phyloP scores from a whole-genome alignment of 768 basidiomycete genomes.

The Chalciporus sphaerocephalus region DNA sequence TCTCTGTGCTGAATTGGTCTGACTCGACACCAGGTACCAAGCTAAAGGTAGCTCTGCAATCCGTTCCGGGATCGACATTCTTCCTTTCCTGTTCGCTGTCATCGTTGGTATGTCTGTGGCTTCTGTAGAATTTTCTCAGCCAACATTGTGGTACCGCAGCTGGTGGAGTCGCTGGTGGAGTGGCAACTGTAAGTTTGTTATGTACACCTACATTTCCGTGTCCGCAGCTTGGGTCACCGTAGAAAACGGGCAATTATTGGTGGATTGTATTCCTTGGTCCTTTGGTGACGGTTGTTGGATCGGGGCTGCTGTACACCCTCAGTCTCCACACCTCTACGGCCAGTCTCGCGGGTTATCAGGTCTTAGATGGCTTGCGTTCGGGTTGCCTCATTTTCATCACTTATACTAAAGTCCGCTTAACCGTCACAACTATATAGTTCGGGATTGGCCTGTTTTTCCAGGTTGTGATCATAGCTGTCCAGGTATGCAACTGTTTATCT shows the following conservation, averaged over 20 bases:
- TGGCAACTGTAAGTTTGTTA: not conserved
- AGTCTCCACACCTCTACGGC: too few species aligned
- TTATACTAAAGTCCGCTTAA: too few species aligned
- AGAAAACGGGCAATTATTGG: conserved; percentile 32
- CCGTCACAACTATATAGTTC: too few species aligned
- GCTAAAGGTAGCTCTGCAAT: conserved; percentile 33
- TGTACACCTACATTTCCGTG: too few species aligned
- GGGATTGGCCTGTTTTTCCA: too few species aligned
- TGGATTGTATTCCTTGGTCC: conserved; percentile 32
- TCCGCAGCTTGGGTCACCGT: too few species aligned
- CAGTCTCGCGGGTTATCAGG: too few species aligned
- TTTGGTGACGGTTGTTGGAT: conserved; percentile 30
- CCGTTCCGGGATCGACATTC: conserved; percentile 37
- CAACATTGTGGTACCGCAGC: not conserved
- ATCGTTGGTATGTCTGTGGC: conserved; percentile 8
- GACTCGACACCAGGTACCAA: conserved; percentile 29
- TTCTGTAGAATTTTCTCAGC: not conserved
- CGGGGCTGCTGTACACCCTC: conserved; percentile 35
- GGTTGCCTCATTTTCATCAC: too few species aligned
- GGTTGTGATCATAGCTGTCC: too few species aligned
- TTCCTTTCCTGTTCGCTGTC: conserved; percentile 35
- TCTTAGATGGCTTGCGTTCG: too few species aligned
- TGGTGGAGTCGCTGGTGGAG: conserved; percentile 15
- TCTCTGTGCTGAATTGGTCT: conserved; percentile 7
- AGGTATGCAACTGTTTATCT: conserved; percentile 13